Conservation (phyloP, 441 rosid genomes). For the Lepidium campestre region DNA sequence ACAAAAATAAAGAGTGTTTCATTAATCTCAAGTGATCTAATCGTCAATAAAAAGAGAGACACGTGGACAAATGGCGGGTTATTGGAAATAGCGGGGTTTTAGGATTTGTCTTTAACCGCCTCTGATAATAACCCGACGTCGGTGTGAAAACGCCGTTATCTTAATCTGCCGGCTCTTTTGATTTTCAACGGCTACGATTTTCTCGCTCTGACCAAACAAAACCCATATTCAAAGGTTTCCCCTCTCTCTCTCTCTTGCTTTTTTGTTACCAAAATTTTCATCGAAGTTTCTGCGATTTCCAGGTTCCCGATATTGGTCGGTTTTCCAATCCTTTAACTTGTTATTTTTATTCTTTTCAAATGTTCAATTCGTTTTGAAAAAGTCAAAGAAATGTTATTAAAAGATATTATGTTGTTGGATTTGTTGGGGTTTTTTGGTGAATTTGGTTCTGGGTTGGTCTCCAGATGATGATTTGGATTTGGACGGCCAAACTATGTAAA, state of each 20-base stretch:
- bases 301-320: constrained; percentile 14
- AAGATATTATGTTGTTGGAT: neutral
- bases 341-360: neutral
- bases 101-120: constrained; percentile 16
- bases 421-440: constrained; percentile 10
- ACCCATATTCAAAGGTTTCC: constrained; percentile 19
- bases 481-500: neutral
- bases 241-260: neutral
- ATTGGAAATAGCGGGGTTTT: constrained; percentile 17
- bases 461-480: neutral
- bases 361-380: neutral
- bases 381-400: neutral
- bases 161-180: constrained; percentile 14
- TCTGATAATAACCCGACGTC: constrained; percentile 17
- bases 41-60: neutral
- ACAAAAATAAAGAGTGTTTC: no score
- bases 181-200: constrained; percentile 24
- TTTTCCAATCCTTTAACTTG: constrained; percentile 5
- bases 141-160: constrained; percentile 26
- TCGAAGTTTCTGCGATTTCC: neutral
- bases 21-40: no score
- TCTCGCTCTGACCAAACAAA: constrained; percentile 17
- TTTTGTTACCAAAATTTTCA: neutral
- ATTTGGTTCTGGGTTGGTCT: constrained; percentile 16
- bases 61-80: constrained; percentile 20